Base-by-base conservation (phyloP, 2,329 filamentous ascomycete species). In the Ophidiomyces ophidiicola region DNA sequence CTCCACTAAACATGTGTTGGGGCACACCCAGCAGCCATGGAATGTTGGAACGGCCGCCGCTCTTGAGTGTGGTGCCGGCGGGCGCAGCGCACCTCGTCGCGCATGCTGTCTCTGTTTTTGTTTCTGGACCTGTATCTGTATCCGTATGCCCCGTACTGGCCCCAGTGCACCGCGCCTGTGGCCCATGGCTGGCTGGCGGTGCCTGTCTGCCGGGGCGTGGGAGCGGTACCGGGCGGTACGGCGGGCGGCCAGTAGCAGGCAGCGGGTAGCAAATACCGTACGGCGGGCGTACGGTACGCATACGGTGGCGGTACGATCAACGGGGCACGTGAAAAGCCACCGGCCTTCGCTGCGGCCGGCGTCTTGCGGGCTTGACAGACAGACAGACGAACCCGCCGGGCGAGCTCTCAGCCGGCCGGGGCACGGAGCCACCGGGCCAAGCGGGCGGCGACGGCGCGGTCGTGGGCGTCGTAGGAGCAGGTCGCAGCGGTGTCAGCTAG, bases 1-100 rank as follows among this genome's bases (percentile, higher is more conserved):
- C 35, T 37, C 35, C 35, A 37, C 35, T 30, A 37, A 31, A 37
- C 35, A 37, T 37, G 35, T 37, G 35, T 14, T 29, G 14, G 10
- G 4, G 26, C 5, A 39, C 17, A 32, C 29, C 15, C 29, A 2
- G 15, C 17, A 12, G 24, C 10, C 10, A 12, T 4, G 15, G 17
- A 17, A 18, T 32, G 25, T 28, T 12, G 14, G 8, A 28, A 12
- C 14, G 11, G 11, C 25, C 10, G 25, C 14, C 25, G 10, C 14
- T 12, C 25, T 10, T 12, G 14, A 12, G 14, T 28, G 25, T 28
- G 11, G 14, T 12, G 10, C 11, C 17, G 30, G 10, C 30, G 17
- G 11, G 11, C 18, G 15, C 10, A 28, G 14, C 25, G n/a, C n/a
- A n/a, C n/a, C n/a, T n/a, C n/a, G n/a, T n/a, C n/a, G n/a, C n/a